Evolutionary conservation across 345 rosid genomes (phyloP).

Genomic region (Brassica incana): DNA sequence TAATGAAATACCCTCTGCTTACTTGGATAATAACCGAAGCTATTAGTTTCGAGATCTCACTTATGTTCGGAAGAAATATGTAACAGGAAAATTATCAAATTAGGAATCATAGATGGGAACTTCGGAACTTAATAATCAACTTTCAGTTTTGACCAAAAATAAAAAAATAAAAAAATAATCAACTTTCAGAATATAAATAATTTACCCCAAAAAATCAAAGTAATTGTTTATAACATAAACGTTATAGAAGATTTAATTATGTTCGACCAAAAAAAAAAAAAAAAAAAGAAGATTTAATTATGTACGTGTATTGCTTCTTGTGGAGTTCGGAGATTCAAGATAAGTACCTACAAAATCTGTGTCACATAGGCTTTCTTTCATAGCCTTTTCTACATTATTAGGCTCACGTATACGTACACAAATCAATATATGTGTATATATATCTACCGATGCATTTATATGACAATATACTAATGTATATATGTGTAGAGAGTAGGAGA

Average conservation of each 20-base stretch:
- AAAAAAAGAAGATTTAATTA: background rate
- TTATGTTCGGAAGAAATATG: background rate
- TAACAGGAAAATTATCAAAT: background rate
- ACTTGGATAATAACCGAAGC: background rate
- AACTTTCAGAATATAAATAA: background rate
- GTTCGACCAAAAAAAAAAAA: background rate
- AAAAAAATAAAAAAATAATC: too few relatives aligned
- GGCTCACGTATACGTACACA: slow-evolving; percentile 17
- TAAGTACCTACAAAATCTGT: slow-evolving; percentile 37
- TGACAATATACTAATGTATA: slow-evolving; percentile 4
- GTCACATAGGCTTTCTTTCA: slow-evolving; percentile 42
- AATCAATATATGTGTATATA: background rate
- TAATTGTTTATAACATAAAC: slow-evolving; percentile 6
- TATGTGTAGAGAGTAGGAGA: slow-evolving; percentile 28
- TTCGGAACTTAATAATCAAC: background rate
- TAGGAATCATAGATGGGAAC: background rate
- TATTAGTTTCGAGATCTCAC: background rate
- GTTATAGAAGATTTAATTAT: background rate
- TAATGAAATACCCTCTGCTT: background rate
- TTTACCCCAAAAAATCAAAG: background rate
- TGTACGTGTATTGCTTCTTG: slow-evolving; percentile 24
- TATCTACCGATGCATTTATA: background rate
- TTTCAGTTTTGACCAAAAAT: too few relatives aligned
- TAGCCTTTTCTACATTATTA: slow-evolving; percentile 36
- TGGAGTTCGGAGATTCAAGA: slow-evolving; percentile 37